These are phyloP conservation scores for Hanseniaspora occidentalis DNA, from an alignment of 805 yeast genomes.

Conservation along the genomic window DNA sequence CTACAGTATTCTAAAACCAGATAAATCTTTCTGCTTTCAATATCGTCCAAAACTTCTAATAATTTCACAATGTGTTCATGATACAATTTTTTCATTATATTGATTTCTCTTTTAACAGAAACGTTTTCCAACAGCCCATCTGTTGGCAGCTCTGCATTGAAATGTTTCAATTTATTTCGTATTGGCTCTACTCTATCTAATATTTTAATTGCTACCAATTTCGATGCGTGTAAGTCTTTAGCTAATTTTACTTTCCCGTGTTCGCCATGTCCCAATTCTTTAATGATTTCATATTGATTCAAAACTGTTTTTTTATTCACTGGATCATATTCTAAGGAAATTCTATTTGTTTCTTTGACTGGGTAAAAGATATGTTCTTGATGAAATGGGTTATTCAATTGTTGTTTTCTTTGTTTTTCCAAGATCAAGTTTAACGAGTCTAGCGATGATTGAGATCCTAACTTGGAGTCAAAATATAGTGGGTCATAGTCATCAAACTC, in stretches of 20 bases:
- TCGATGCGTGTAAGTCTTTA: constrained; percentile 47
- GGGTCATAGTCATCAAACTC: constrained; percentile 4
- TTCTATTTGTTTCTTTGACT: constrained; percentile 76
- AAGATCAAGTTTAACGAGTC: constrained; percentile 28
- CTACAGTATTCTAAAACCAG: constrained; percentile 82
- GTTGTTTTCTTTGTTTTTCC: constrained; percentile 29
- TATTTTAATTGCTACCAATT: constrained; percentile 83
- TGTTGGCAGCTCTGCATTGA: neutral
- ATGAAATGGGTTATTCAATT: constrained; percentile 31
- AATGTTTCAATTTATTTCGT: constrained; percentile 5
- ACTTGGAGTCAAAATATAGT: constrained; percentile 5
- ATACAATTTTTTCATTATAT: constrained; percentile 81
- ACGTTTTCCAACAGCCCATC: constrained; percentile 40
- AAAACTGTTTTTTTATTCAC: constrained; percentile 65
- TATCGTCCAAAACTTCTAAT: constrained; percentile 80
- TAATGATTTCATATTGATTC: constrained; percentile 79
- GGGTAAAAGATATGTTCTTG: constrained; percentile 23
- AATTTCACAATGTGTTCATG: constrained; percentile 90
- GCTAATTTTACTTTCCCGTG: constrained; percentile 98
- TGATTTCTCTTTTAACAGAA: constrained; percentile 74
- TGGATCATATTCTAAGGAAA: constrained; percentile 82
- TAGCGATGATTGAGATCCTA: constrained; percentile 21
- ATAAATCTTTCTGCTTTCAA: constrained; percentile 71
- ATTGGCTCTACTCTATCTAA: constrained; percentile 44
- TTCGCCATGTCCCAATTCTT: constrained; percentile 90